These are phyloP conservation scores for Rhodotorula graminis DNA, from an alignment of 768 basidiomycete genomes.

Conservation along the genomic window DNA sequence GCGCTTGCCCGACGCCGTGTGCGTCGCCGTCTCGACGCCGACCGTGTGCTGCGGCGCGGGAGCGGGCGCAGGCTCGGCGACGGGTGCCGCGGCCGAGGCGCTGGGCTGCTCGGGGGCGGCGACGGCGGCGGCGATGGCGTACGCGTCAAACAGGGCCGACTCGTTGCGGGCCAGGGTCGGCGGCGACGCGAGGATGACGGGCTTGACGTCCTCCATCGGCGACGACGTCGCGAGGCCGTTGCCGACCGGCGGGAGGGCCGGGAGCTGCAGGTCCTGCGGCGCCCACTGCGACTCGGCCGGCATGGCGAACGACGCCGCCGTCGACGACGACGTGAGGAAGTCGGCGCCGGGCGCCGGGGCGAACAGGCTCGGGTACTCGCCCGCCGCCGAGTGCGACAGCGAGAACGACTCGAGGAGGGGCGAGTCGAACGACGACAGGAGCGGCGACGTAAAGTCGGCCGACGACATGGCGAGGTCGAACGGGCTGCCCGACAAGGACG, in stretches of 20 bases:
- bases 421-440: slow-evolving; percentile 5
- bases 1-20: slow-evolving; percentile 14
- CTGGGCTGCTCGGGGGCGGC: neutral
- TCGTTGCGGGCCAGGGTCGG: slow-evolving; percentile 10
- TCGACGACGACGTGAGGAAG: neutral
- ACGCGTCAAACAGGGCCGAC: slow-evolving; percentile 19
- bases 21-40: neutral
- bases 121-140: neutral
- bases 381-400: neutral
- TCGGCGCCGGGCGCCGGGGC: slow-evolving; percentile 3
- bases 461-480: slow-evolving; percentile 26
- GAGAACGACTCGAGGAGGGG: neutral
- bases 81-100: neutral
- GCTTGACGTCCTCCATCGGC: slow-evolving; percentile 23
- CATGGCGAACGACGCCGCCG: neutral
- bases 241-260: neutral
- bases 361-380: slow-evolving; percentile 32
- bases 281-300: neutral
- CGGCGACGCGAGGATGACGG: slow-evolving; percentile 4
- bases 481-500: slow-evolving; percentile 25
- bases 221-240: neutral
- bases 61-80: neutral
- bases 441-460: slow-evolving; percentile 8
- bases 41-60: neutral
- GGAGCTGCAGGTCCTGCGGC: neutral